Evolutionary conservation across 2,329 filamentous ascomycete species (phyloP), one percentile per base, ranked within the genome.

Genomic region (Aureobasidium sp.): DNA sequence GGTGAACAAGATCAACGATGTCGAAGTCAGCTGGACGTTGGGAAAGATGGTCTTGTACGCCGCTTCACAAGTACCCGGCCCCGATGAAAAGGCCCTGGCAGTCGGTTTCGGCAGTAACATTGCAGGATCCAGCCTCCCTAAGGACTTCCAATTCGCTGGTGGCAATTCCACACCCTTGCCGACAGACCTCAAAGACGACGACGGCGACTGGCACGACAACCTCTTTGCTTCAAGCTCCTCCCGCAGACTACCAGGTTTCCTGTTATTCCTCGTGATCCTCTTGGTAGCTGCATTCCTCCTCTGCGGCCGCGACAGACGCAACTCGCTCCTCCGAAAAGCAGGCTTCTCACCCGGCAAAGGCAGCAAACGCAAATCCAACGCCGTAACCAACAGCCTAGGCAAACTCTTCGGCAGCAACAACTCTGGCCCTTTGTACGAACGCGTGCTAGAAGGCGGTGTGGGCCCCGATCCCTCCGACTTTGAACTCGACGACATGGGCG

Each of bases 31-130:
- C 77, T 99, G 94, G 94, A 97, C 94, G 0, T 77, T 99, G 5
- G 94, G 94, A 1, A 96, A 96, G 71, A 96, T 97, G 82, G 84
- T 99, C 7, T 82, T 99, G 4, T 97, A 97, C 67, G 94, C 94
- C 4, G 86, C 93, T 0, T 94, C 90, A 3, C 90, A 96, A 71
- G 81, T 99, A 6, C 86, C 89, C 1, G 82, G 89, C 0, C 79
- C 78, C 1, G 63, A 64, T 19, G 42, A 47, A 3, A 75, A 81
- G 43, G 78, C 80, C 17, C 76, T 92, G 1, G 90, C 92, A 0
- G 94, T 99, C 10, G 94, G 94, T 0, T 97, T 97, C 70, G 94
- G 94, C 61, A 90, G 86, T 74, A 99, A 99, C 69, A 79, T 87
- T 3, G 87, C 90, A 0, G 69, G 69, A 37, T 51, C 57, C 6